A percentile compares a stretch with the other conserved stretches of the same genome.
phyloP scores from a whole-genome alignment of 2,329 filamentous ascomycete species.

The Colletotrichum gloeosporioides region DNA sequence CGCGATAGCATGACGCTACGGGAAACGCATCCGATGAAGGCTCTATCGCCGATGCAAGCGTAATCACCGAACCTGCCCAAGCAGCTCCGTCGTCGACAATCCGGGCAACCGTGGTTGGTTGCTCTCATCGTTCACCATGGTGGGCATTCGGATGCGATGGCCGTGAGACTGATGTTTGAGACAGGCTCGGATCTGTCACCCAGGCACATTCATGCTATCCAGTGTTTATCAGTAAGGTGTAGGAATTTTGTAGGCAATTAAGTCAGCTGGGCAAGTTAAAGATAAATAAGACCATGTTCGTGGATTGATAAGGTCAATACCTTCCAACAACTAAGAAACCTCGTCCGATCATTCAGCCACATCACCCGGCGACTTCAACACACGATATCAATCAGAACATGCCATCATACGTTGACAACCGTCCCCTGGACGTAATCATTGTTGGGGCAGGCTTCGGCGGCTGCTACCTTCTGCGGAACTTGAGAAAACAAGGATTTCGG shows the following conservation, averaged over 20 bases:
- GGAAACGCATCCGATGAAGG: not conserved
- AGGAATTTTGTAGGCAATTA: not conserved
- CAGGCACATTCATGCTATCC: not conserved
- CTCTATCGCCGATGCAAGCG: not conserved
- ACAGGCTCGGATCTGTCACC: not conserved
- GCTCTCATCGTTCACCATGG: not conserved
- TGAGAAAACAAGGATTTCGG: not conserved
- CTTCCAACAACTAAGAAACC: not conserved
- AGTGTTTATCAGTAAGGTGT: not conserved
- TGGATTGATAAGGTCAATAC: not conserved
- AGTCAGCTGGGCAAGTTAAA: not conserved
- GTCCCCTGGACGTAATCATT: not conserved
- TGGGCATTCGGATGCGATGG: not conserved
- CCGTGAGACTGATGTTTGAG: not conserved
- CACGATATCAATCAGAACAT: not conserved
- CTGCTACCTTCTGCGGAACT: not conserved
- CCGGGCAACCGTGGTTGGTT: not conserved
- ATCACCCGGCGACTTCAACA: not conserved
- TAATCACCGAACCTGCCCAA: not conserved
- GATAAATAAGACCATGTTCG: not conserved
- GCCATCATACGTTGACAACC: not conserved
- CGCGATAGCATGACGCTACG: not conserved
- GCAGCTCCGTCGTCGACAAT: not conserved
- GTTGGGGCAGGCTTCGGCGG: not conserved
- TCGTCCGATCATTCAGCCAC: not conserved